Conservation (phyloP, 2,329 filamentous ascomycete species). For the Myriosclerotinia scirpicola region DNA sequence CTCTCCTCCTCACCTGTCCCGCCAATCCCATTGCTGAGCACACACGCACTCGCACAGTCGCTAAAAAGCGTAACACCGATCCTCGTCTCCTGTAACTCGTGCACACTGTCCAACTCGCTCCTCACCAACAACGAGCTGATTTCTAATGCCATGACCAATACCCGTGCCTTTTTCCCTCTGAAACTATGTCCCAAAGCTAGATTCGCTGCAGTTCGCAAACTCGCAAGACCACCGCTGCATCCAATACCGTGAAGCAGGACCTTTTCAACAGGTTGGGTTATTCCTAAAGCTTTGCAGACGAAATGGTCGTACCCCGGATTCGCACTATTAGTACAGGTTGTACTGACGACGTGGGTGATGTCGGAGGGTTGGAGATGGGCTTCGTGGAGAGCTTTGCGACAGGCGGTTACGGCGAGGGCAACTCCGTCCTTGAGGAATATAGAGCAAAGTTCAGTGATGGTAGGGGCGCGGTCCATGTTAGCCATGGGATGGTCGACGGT, state of each 20-base stretch:
- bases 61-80: conserved; percentile 69
- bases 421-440: conserved; percentile 58
- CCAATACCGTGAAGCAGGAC: conserved; percentile 66
- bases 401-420: conserved; percentile 56
- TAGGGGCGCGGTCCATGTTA: conserved; percentile 54
- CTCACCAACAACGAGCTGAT: conserved; percentile 60
- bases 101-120: conserved; percentile 64
- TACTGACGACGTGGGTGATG: conserved; percentile 67
- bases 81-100: conserved; percentile 58
- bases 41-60: conserved; percentile 65
- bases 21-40: conserved; percentile 64
- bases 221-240: conserved; percentile 63
- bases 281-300: conserved; percentile 58
- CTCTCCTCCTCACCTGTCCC: conserved; percentile 38
- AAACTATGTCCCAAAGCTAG: conserved; percentile 63
- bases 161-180: conserved; percentile 57
- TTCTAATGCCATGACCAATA: conserved; percentile 66
- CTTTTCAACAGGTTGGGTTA: conserved; percentile 60
- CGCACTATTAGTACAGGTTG: conserved; percentile 67
- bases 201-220: conserved; percentile 63
- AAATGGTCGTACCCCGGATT: conserved; percentile 69
- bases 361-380: conserved; percentile 51
- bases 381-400: conserved; percentile 56
- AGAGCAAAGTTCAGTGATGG: conserved; percentile 55
- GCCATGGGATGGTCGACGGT: conserved; percentile 60